Evolutionary conservation across 169 alveolate genomes (phyloP), one percentile per base, ranked within the genome.

Genomic region (Eimeria brunetti): DNA sequence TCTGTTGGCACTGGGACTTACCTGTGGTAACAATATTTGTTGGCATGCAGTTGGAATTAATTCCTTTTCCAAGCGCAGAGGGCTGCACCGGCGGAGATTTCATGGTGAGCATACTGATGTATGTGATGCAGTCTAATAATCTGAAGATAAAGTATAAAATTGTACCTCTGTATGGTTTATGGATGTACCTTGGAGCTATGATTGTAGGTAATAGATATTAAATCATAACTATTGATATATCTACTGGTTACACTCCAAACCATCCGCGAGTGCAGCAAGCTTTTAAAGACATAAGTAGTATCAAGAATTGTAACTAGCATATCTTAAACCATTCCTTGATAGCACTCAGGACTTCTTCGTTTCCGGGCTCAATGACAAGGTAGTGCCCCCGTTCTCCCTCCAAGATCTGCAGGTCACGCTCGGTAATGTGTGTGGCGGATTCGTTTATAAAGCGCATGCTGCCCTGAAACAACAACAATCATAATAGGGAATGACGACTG

Each of bases 341-440:
- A 6, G 76, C 46, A 6, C 46, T 38, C 30, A 85, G 41, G 11
- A 58, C 81, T 62, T 85, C 80, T 38, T 51, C 56, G 81, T 85
- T 85, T 33, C 49, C 92, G n/a, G 76, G 92, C 92, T 85, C 92
- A 22, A 58, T 85, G 41, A 85, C 80, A 11, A 58, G 92, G 81
- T 85, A 85, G 80, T 85, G 92, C 44, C 92, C 92, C 62, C 92
- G 67, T 9, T 85, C 81, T 16, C 92, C 92, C 44, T 85, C 81
- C 46, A 85, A 38, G 80, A 85, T 51, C 30, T 60, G 60, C 78
- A 85, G 92, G 44, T 60, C 30, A 46, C 92, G 92, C 64, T 85
- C 80, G 6, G 58, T 56, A 20, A 85, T 85, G 41, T 85, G 92
- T 67, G 62, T 36, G 11, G 62, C 92, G 36, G 92, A 85, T 44